phyloP scores from a whole-genome alignment of 2,329 filamentous ascomycete species.

The Pseudogymnoascus pannorum region DNA sequence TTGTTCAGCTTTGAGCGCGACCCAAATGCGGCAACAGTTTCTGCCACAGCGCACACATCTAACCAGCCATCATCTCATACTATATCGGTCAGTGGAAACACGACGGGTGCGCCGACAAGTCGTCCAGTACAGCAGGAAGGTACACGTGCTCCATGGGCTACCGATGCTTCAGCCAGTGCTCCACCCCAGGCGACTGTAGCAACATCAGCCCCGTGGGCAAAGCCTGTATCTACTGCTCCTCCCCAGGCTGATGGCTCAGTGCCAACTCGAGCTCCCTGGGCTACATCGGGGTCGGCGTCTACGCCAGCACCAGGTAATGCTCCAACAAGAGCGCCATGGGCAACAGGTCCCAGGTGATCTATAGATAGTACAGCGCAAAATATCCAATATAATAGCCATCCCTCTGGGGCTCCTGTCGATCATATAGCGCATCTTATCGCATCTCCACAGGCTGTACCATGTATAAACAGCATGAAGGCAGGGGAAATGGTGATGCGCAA shows the following conservation, averaged over 20 bases:
- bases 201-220: constrained; percentile 29
- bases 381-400: background rate
- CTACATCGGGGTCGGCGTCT: constrained; percentile 13
- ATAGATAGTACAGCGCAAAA: background rate
- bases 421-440: background rate
- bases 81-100: constrained; percentile 8
- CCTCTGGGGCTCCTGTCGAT: background rate
- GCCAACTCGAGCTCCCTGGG: constrained; percentile 13
- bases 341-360: constrained; percentile 9
- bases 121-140: constrained; percentile 19
- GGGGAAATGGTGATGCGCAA: background rate
- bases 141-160: constrained; percentile 25
- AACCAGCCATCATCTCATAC: constrained; percentile 40
- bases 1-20: constrained; percentile 72
- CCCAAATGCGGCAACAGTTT: constrained; percentile 46
- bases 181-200: constrained; percentile 11
- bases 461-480: background rate
- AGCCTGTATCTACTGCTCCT: constrained; percentile 9
- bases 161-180: background rate
- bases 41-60: constrained; percentile 48
- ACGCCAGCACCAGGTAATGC: constrained; percentile 15
- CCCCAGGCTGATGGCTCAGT: background rate
- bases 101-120: constrained; percentile 14
- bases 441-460: background rate
- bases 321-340: constrained; percentile 34